These are phyloP conservation scores for Aspergillus aculeatus DNA, from an alignment of 2,329 filamentous ascomycete species.

Conservation along the genomic window DNA sequence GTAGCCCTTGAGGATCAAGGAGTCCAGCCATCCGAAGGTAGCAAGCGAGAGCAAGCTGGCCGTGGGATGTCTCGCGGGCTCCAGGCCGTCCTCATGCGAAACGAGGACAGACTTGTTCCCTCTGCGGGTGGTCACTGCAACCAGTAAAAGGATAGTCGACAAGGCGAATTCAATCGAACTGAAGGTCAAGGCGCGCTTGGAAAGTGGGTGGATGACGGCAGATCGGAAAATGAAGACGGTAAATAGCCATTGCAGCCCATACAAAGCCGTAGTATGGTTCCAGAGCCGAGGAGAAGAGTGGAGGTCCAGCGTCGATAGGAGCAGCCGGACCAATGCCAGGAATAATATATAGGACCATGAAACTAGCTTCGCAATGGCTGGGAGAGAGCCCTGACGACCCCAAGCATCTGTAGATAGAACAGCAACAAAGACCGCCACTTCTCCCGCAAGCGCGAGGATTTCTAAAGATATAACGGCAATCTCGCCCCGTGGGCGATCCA, in stretches of 20 bases:
- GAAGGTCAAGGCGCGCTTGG: constrained; percentile 61
- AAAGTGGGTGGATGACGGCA: constrained; percentile 72
- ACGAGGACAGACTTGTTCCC: constrained; percentile 86
- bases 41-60: constrained; percentile 85
- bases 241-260: constrained; percentile 78
- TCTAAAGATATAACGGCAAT: constrained; percentile 69
- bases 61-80: constrained; percentile 81
- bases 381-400: constrained; percentile 57
- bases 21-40: constrained; percentile 88
- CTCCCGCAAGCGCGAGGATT: constrained; percentile 68
- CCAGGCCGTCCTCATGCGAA: constrained; percentile 84
- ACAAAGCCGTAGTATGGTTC: constrained; percentile 89
- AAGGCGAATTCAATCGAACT: constrained; percentile 73
- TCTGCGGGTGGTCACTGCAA: constrained; percentile 79
- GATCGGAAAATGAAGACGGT: constrained; percentile 78
- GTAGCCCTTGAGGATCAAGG: constrained; percentile 86
- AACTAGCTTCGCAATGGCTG: constrained; percentile 65
- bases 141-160: constrained; percentile 68
- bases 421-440: constrained; percentile 67
- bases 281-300: constrained; percentile 74
- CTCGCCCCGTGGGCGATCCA: constrained; percentile 75
- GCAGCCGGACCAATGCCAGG: constrained; percentile 69
- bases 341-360: constrained; percentile 79
- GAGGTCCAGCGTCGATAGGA: constrained; percentile 59
- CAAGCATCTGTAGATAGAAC: constrained; percentile 62